Conservation (phyloP, 495 filamentous ascomycete genomes). For the Gamarada debralockiae region DNA sequence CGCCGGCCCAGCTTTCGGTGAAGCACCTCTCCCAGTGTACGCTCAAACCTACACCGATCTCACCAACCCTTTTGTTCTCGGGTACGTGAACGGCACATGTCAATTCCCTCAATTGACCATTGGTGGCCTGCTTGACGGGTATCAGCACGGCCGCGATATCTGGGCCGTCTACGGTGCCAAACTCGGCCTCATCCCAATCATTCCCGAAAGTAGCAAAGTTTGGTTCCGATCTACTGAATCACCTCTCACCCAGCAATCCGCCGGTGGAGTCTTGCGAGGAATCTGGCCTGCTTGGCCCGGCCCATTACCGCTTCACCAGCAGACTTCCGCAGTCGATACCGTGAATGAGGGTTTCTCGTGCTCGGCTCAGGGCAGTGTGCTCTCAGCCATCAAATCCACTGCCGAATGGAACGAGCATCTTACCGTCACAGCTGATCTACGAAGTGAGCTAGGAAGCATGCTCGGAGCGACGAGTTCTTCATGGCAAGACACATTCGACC, state of each 20-base stretch:
- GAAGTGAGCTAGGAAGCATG: neutral
- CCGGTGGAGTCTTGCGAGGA: conserved; percentile 1
- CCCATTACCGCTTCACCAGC: conserved; percentile 2
- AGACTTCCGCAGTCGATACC: conserved; percentile 3
- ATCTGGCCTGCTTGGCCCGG: conserved; percentile 1
- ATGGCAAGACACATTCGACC: conserved; percentile 5
- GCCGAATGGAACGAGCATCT: conserved; percentile 6
- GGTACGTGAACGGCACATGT: conserved; percentile 1
- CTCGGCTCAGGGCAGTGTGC: neutral
- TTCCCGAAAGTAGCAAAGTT: neutral
- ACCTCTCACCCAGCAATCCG: conserved; percentile 3
- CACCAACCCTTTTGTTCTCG: neutral
- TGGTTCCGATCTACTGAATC: conserved; percentile 8
- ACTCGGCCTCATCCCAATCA: neutral
- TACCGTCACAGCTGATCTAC: neutral
- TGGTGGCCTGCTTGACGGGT: conserved; percentile 6
- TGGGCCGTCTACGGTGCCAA: conserved; percentile 6
- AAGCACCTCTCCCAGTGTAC: conserved; percentile 4
- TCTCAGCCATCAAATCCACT: neutral
- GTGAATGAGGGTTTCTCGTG: conserved; percentile 7
- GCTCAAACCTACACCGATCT: conserved; percentile 3
- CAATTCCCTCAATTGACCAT: conserved; percentile 7
- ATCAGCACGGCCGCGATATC: conserved; percentile 3
- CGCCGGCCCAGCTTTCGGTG: neutral
- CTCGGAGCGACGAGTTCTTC: neutral